Base-by-base conservation (phyloP, 1,284 basidiomycete genomes). In the Cryptococcus jaspeensis region DNA sequence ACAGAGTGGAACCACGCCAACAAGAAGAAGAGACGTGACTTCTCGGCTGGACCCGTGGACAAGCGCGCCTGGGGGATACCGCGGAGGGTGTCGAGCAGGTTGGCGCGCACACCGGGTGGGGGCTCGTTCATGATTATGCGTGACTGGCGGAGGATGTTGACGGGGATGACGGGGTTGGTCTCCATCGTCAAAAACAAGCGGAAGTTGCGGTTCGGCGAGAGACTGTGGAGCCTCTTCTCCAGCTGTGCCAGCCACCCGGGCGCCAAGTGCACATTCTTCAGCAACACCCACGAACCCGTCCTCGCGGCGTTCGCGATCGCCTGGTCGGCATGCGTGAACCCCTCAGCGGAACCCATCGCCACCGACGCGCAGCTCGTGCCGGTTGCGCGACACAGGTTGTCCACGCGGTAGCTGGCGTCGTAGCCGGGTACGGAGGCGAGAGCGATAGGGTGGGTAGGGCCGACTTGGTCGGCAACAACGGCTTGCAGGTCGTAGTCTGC, bases 1-100 rank as follows among this genome's bases (percentile, higher is more conserved):
- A 97, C 84, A 16, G 94, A 92, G 71, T 98, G 94, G 85, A 97
- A 94, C 93, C 93, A 98, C 2, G 93, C 90, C n/a, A 97, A 84
- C 39, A 96, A 80, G 86, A 94, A 94, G 77, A 94, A 94, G 25
- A 96, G 75, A 5, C 93, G 85, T 16, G 87, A 82, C 75, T 95
- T 95, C 78, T 98, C 94, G 7, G 86, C 87, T 3, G 94, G 94
- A 5, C 93, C 94, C 9, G 61, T 76, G 84, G 87, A 22, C 13
- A 72, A 50, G 20, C 63, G 59, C 87, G 81, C 42, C 22, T 89
- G 85, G 0, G 88, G 74, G 42, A 97, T 90, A 60, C 83, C 84
- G 42, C 86, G 83, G n/a, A 97, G 80, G 1, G 91, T 93, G 74
- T 97, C 93, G 41, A 94, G 82, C 8, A 98, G 81, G 73, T 95